Percentiles rank a stretch among this genome's conserved stretches.
phyloP scores from a whole-genome alignment of 78 protist species.

The Dictyostelium firmibasis region DNA sequence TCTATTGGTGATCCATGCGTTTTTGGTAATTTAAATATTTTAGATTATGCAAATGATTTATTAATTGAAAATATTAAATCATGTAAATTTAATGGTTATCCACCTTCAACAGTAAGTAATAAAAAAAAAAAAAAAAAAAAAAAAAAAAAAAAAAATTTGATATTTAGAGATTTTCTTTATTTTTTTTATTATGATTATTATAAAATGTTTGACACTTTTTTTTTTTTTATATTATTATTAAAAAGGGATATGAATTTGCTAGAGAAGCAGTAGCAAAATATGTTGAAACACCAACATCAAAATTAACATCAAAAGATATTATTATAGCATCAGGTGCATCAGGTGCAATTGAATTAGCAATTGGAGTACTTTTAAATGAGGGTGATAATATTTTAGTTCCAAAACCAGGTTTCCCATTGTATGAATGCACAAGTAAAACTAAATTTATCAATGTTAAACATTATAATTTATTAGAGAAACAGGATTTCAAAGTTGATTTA shows the following conservation, averaged over 20 bases:
- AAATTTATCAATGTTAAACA: constrained; percentile 56
- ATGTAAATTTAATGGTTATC: constrained; percentile 88
- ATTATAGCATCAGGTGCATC: constrained; percentile 90
- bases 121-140: not conserved
- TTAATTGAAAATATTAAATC: constrained; percentile 33
- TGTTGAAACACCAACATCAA: constrained; percentile 31
- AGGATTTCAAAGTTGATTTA: constrained; percentile 67
- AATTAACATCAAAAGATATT: constrained; percentile 75
- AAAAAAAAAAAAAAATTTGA: not conserved
- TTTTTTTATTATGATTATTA: no score
- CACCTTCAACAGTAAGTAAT: constrained; percentile 79
- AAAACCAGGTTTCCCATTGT: constrained; percentile 95
- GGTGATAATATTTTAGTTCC: constrained; percentile 95
- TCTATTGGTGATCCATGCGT: constrained; percentile 94
- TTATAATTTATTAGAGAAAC: constrained; percentile 74
- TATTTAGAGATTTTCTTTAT: not conserved
- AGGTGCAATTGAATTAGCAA: constrained; percentile 94
- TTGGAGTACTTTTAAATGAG: constrained; percentile 79
- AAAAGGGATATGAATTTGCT: constrained; percentile 66
- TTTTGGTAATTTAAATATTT: constrained; percentile 87
- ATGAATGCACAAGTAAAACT: constrained; percentile 82
- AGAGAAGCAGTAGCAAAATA: constrained; percentile 82
- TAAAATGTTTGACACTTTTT: not conserved
- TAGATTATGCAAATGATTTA: constrained; percentile 12
- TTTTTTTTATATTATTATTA: not conserved